Evolutionary conservation across 2,329 filamentous ascomycete species (phyloP).

Genomic region (Calonectria pseudoreteaudii): DNA sequence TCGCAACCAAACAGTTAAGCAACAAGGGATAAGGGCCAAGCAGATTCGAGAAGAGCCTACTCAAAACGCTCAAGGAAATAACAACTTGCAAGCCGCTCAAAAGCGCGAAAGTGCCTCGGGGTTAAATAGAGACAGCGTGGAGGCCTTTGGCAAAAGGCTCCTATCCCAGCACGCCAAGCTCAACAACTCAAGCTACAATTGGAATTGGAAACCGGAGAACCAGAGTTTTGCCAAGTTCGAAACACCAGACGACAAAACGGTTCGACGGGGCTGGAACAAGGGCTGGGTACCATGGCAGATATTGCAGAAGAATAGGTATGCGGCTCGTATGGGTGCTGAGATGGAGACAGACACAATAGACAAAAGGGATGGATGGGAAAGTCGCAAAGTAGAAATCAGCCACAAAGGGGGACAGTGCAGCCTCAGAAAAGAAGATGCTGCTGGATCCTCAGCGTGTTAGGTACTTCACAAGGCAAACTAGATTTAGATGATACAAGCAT

Average conservation of each 20-base stretch:
- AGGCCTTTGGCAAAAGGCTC: neutral
- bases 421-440: neutral
- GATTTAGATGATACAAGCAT: neutral
- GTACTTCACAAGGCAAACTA: neutral
- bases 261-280: neutral
- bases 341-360: neutral
- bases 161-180: neutral
- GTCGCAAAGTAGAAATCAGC: too few species aligned
- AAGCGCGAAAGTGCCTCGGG: neutral
- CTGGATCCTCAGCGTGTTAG: neutral
- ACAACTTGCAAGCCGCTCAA: too few species aligned
- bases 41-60: neutral
- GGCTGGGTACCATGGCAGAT: slow-evolving; percentile 1
- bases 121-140: neutral
- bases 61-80: neutral
- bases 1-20: neutral
- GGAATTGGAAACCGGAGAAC: neutral
- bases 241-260: neutral
- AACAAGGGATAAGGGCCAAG: neutral
- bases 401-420: too few species aligned
- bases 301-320: neutral
- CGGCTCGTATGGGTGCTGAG: neutral
- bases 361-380: neutral
- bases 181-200: too few species aligned
- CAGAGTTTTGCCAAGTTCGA: neutral